Evolutionary conservation across 306 rosid species (phyloP).

Genomic region (Hippophae gyantsensis): DNA sequence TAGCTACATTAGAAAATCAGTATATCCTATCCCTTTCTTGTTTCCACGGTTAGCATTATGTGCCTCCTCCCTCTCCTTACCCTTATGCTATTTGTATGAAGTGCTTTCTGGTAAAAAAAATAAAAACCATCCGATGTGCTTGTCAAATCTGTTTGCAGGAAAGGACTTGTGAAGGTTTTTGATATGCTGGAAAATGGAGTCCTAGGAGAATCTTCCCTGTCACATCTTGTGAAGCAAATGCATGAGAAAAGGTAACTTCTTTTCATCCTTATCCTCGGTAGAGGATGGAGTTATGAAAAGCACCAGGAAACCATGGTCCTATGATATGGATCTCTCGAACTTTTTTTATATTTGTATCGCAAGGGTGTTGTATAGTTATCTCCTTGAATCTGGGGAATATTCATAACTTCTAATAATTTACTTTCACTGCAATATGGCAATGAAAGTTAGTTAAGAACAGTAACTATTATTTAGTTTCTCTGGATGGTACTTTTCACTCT

Average conservation of each 20-base stretch:
- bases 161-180: constrained; percentile 70
- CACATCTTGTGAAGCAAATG: constrained; percentile 53
- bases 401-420: too few species aligned
- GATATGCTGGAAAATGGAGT: constrained; percentile 60
- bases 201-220: constrained; percentile 44
- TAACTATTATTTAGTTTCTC: too few species aligned
- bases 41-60: too few species aligned
- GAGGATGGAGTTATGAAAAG: neutral
- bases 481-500: too few species aligned
- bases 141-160: constrained; percentile 37
- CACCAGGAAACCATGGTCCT: neutral
- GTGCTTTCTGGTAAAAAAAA: neutral
- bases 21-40: too few species aligned
- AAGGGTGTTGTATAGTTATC: too few species aligned
- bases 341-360: too few species aligned
- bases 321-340: neutral
- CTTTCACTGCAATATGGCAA: too few species aligned
- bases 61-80: too few species aligned
- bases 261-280: constrained; percentile 9
- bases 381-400: too few species aligned
- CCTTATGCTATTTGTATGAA: neutral
- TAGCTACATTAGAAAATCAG: too few species aligned
- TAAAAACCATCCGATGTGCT: neutral
- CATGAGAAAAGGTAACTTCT: constrained; percentile 58
- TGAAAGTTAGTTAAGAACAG: too few species aligned